A percentile compares a stretch with the other conserved stretches of the same genome.
Conservation (phyloP, 2,329 filamentous ascomycete genomes). For the Onygenales sp. region DNA sequence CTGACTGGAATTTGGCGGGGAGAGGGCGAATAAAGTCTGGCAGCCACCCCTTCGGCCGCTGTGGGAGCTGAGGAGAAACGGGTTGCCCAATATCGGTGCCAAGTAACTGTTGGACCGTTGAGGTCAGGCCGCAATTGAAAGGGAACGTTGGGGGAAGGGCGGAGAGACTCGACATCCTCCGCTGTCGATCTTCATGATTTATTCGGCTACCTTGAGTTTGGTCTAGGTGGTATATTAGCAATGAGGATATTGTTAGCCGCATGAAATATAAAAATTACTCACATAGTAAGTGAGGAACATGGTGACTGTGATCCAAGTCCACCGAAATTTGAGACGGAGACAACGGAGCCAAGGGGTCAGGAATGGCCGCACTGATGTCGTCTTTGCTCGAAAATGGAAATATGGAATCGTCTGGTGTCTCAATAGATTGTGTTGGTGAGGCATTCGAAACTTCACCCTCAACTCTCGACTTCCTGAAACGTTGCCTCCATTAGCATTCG, state of each 20-base stretch:
- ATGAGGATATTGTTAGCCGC: conserved; percentile 6
- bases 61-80: conserved; percentile 38
- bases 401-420: conserved; percentile 25
- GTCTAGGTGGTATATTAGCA: conserved; percentile 25
- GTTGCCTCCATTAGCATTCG: conserved; percentile 4
- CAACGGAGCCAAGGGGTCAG: conserved; percentile 19
- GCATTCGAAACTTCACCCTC: conserved; percentile 28
- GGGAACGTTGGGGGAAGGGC: conserved; percentile 29
- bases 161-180: conserved; percentile 33
- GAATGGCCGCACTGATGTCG: conserved; percentile 14
- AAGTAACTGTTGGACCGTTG: conserved; percentile 27
- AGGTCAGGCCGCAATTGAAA: conserved; percentile 22
- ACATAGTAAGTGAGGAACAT: conserved; percentile 58
- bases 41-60: conserved; percentile 38
- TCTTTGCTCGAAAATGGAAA: conserved; percentile 19
- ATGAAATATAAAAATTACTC: conserved; percentile 24
- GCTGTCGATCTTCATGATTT: conserved; percentile 36
- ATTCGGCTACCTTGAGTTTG: conserved; percentile 38
- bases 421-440: conserved; percentile 24
- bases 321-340: conserved; percentile 38
- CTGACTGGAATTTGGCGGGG: conserved; percentile 63
- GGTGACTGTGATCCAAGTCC: conserved; percentile 42
- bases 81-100: conserved; percentile 19
- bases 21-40: conserved; percentile 70
- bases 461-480: conserved; percentile 29